phyloP scores from a whole-genome alignment of 495 filamentous ascomycete genomes.

The Neurospora tetrasperma region DNA sequence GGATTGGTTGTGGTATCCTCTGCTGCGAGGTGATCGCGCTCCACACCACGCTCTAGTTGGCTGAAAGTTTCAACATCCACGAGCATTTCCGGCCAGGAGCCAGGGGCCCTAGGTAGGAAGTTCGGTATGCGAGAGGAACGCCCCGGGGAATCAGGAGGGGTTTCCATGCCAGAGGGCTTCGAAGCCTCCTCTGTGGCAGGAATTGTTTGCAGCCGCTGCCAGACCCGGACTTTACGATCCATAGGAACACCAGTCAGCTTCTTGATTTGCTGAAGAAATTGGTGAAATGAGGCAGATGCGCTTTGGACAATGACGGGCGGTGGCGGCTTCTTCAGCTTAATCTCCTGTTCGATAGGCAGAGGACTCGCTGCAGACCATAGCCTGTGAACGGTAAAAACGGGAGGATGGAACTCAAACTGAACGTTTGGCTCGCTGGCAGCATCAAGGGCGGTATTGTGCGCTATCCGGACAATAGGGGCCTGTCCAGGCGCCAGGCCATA shows the following conservation, averaged over 20 bases:
- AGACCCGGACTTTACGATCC: conserved; percentile 65
- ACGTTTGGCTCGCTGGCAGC: conserved; percentile 50
- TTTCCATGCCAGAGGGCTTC: conserved; percentile 17
- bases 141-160: conserved; percentile 23
- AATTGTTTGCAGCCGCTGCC: conserved; percentile 51
- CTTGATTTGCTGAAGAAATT: conserved; percentile 69
- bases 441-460: conserved; percentile 60
- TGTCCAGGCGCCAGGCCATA: conserved; percentile 65
- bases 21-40: conserved; percentile 58
- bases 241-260: conserved; percentile 48
- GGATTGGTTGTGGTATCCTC: conserved; percentile 63
- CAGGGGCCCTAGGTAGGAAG: conserved; percentile 24
- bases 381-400: conserved; percentile 77
- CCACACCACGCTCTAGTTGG: conserved; percentile 51
- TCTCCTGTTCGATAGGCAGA: conserved; percentile 44
- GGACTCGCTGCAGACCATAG: conserved; percentile 47
- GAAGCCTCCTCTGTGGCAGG: conserved; percentile 22
- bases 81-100: conserved; percentile 53
- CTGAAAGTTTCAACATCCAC: conserved; percentile 65
- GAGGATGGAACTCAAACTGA: conserved; percentile 75
- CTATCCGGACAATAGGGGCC: conserved; percentile 63
- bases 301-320: conserved; percentile 57
- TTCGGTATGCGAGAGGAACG: conserved; percentile 14
- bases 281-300: conserved; percentile 52
- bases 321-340: conserved; percentile 46